Evolutionary conservation across 2,329 filamentous ascomycete genomes (phyloP), one percentile per base, ranked within the genome.

Genomic region (Aspergillus proliferans): DNA sequence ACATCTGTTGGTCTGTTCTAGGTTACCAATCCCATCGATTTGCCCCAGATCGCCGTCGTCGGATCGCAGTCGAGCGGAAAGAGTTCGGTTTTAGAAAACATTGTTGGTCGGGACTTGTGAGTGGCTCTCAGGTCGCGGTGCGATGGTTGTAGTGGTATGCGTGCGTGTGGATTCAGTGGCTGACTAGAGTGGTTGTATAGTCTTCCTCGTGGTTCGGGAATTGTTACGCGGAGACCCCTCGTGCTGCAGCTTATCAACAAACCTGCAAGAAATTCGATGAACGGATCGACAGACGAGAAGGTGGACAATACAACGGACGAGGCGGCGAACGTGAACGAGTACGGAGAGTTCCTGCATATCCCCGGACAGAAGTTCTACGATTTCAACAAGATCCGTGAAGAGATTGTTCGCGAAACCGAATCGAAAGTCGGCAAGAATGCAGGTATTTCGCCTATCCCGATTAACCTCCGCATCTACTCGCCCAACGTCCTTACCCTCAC

Each of bases 51-150:
- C 70, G 92, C 87, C 60, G 93, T 98, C 60, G 93, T 98, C 50
- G 93, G 93, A 66, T 96, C 91, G 72, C 93, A 98, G 77, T 98
- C 93, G 18, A 96, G 92, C 72, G 93, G 93, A 75, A 98, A 98
- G 84, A 96, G 90, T 80, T 98, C 93, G 15, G 93, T 98, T 61
- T 75, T 98, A 65, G 93, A 98, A 74, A 98, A 98, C 68, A 98
- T 98, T 65, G 93, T 98, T 50, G 93, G 93, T 51, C 83, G 93
- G 78, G 93, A 98, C 76, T 98, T 98, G 92, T 97, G 80, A 76
- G 88, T 79, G 50, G 47, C 45, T 47, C 9, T 9, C 26, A 4
- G 10, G 18, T 19, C 18, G 34, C n/a, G 46, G 44, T 54, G 55
- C 55, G 52, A 55, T 54, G 55, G 41, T 14, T 51, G 40, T 46